These are phyloP conservation scores for Arachnomyces sp. DNA, from an alignment of 2,329 filamentous ascomycete species.

Conservation along the genomic window DNA sequence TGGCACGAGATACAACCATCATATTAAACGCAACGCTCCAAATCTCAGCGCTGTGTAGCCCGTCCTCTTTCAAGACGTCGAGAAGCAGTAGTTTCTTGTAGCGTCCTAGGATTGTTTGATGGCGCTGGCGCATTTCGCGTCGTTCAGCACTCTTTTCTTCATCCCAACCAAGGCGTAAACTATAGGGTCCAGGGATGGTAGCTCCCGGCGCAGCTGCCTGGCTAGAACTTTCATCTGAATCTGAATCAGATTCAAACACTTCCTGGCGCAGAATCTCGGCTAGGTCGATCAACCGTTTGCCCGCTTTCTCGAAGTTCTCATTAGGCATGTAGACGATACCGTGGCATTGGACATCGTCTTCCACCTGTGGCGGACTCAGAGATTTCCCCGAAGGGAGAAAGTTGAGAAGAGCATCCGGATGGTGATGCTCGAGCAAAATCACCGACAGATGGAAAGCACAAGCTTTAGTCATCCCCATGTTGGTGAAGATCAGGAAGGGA, in stretches of 20 bases:
- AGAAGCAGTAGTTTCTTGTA: slow-evolving; percentile 24
- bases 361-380: slow-evolving; percentile 14
- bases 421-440: slow-evolving; percentile 23
- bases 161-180: slow-evolving; percentile 5
- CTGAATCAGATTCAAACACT: slow-evolving; percentile 3
- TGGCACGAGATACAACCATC: slow-evolving; percentile 20
- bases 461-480: slow-evolving; percentile 18
- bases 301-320: slow-evolving; percentile 13
- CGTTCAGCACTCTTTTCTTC: slow-evolving; percentile 10
- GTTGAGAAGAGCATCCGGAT: slow-evolving; percentile 21
- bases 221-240: background rate
- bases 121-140: slow-evolving; percentile 19
- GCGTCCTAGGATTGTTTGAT: slow-evolving; percentile 18
- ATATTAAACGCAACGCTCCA: slow-evolving; percentile 23
- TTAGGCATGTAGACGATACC: slow-evolving; percentile 26
- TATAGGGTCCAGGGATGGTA: too few species aligned
- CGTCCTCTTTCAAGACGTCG: slow-evolving; percentile 20
- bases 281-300: slow-evolving; percentile 15
- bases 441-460: slow-evolving; percentile 22
- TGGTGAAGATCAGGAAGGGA: slow-evolving; percentile 25
- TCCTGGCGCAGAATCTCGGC: slow-evolving; percentile 3
- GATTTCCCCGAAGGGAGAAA: slow-evolving; percentile 24
- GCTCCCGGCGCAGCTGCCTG: too few species aligned
- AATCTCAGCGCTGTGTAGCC: slow-evolving; percentile 18
- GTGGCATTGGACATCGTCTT: slow-evolving; percentile 6